Percentiles rank a stretch among this genome's conserved stretches.
Evolutionary conservation across 2,329 filamentous ascomycete species (phyloP).

Genomic region (Botrytis tulipae): DNA sequence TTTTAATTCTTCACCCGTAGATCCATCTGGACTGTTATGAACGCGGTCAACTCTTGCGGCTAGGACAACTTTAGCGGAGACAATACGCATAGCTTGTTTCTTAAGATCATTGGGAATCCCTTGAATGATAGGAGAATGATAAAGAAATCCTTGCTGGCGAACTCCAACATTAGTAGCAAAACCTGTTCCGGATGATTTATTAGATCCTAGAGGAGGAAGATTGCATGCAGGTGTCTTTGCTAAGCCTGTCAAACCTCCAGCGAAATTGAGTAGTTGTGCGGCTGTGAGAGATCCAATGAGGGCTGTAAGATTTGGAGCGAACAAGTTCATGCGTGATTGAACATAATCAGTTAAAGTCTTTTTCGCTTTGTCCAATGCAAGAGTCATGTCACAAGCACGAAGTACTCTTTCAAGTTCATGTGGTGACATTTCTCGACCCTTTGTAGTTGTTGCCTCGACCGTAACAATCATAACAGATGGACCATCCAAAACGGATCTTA

Average conservation of each 20-base stretch:
- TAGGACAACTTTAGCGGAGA: slow-evolving; percentile 90
- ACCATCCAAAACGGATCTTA: slow-evolving; percentile 81
- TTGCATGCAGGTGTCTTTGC: slow-evolving; percentile 95
- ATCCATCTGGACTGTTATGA: slow-evolving; percentile 77
- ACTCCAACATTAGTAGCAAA: slow-evolving; percentile 91
- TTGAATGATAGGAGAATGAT: slow-evolving; percentile 84
- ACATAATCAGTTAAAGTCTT: slow-evolving; percentile 87
- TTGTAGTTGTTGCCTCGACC: slow-evolving; percentile 87
- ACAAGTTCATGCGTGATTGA: slow-evolving; percentile 93
- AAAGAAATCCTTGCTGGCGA: slow-evolving; percentile 89
- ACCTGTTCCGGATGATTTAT: slow-evolving; percentile 74
- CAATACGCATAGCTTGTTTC: slow-evolving; percentile 91
- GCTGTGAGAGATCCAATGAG: slow-evolving; percentile 91
- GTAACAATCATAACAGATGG: slow-evolving; percentile 94
- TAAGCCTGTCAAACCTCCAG: slow-evolving; percentile 82
- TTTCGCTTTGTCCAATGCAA: slow-evolving; percentile 86
- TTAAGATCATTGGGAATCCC: slow-evolving; percentile 83
- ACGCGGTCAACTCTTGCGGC: slow-evolving; percentile 87
- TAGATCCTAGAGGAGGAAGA: slow-evolving; percentile 84
- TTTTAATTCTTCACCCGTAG: slow-evolving; percentile 77
- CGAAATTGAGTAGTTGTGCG: slow-evolving; percentile 92
- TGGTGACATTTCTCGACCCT: slow-evolving; percentile 73
- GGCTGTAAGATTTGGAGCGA: slow-evolving; percentile 88
- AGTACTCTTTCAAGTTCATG: slow-evolving; percentile 72
- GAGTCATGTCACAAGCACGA: slow-evolving; percentile 79